Conservation (phyloP, 1,284 basidiomycete genomes). For the Blastosporella zonata region DNA sequence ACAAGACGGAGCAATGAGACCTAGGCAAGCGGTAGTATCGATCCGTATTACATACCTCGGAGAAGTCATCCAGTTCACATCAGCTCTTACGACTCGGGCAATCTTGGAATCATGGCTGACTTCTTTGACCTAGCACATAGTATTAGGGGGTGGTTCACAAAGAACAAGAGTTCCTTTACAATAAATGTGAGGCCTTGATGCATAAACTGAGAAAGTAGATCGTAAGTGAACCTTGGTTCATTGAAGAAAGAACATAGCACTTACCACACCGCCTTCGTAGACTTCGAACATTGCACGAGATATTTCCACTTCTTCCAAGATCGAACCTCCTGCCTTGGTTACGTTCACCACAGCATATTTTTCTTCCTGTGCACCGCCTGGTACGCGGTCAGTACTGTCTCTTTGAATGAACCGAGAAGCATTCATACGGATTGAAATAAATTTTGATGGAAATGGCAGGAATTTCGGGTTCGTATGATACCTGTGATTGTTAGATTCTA, state of each 20-base stretch:
- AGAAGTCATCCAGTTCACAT: slow-evolving; percentile 84
- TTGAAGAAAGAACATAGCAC: slow-evolving; percentile 22
- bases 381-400: slow-evolving; percentile 5
- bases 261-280: slow-evolving; percentile 74
- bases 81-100: slow-evolving; percentile 67
- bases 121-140: slow-evolving; percentile 61
- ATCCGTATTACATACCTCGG: slow-evolving; percentile 48
- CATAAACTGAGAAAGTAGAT: slow-evolving; percentile 53
- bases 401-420: not conserved
- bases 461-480: slow-evolving; percentile 80
- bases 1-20: not conserved
- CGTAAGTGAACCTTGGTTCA: not conserved
- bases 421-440: slow-evolving; percentile 66
- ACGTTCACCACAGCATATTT: slow-evolving; percentile 77
- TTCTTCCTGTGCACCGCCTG: slow-evolving; percentile 71
- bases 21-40: not conserved
- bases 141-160: not conserved
- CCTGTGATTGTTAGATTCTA: slow-evolving; percentile 38
- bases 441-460: slow-evolving; percentile 72
- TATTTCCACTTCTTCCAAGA: slow-evolving; percentile 86
- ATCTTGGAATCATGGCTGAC: slow-evolving; percentile 78
- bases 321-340: slow-evolving; percentile 42
- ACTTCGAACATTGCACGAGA: slow-evolving; percentile 86
- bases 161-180: slow-evolving; percentile 36
- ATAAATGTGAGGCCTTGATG: slow-evolving; percentile 80